These are phyloP conservation scores for Trapa incisa DNA, from an alignment of 345 rosid species.

Conservation along the genomic window DNA sequence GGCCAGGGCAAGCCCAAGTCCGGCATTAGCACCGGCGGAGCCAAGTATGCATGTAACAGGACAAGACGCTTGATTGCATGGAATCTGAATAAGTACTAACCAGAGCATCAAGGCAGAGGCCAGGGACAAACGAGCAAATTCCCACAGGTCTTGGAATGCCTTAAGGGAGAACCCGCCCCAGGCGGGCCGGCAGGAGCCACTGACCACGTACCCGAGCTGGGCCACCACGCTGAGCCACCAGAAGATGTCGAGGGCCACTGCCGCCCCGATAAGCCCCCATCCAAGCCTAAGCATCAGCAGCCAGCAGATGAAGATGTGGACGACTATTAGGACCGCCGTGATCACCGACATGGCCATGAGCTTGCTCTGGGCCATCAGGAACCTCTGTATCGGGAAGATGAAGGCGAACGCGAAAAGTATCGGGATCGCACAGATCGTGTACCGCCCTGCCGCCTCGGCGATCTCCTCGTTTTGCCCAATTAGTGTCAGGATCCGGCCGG, in stretches of 20 bases:
- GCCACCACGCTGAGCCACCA: conserved; percentile 26
- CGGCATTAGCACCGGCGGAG: no score
- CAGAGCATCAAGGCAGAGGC: conserved; percentile 43
- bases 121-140: conserved; percentile 28
- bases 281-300: conserved; percentile 26
- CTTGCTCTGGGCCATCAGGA: conserved; percentile 82
- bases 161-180: conserved; percentile 33
- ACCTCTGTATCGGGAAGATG: conserved; percentile 66
- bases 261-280: conserved; percentile 30
- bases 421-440: conserved; percentile 72
- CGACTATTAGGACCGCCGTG: conserved; percentile 29
- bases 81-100: conserved; percentile 9
- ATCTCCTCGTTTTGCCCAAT: conserved; percentile 60
- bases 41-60: no score
- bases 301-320: conserved; percentile 57
- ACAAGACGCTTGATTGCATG: not conserved
- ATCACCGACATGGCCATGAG: conserved; percentile 65
- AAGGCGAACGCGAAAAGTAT: conserved; percentile 65
- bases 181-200: conserved; percentile 45
- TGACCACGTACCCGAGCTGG: conserved; percentile 39
- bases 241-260: conserved; percentile 18
- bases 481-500: conserved; percentile 26
- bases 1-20: no score
- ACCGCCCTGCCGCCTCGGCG: conserved; percentile 45
- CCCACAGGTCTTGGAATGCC: conserved; percentile 31